Conservation (phyloP, 1,139 yeast genomes). For the Suhomyces wounanorum region DNA sequence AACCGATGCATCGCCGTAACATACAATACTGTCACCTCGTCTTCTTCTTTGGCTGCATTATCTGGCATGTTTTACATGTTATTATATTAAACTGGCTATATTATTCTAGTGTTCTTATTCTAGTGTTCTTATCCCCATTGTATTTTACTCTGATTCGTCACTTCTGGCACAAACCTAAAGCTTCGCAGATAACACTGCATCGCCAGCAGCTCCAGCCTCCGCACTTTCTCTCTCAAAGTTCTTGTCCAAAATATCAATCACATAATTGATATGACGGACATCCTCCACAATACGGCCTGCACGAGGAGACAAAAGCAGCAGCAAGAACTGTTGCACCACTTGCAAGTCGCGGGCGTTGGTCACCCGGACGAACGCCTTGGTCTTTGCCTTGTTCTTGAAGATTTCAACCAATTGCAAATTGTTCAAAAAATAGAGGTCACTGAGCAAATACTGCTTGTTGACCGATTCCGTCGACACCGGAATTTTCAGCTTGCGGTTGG, state of each 20-base stretch:
- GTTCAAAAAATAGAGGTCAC: conserved; percentile 43
- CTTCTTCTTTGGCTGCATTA: too few species aligned
- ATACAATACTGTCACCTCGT: too few species aligned
- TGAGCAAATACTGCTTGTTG: conserved; percentile 47
- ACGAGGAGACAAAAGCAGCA: conserved; percentile 19
- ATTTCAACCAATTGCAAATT: conserved; percentile 39
- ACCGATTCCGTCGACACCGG: conserved; percentile 33
- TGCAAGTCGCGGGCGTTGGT: conserved; percentile 33
- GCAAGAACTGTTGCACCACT: conserved; percentile 31
- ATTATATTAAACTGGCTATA: too few species aligned
- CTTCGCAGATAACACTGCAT: neutral
- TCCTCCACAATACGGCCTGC: conserved; percentile 14
- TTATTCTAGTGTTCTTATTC: too few species aligned
- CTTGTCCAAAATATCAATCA: conserved; percentile 44
- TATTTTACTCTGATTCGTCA: too few species aligned
- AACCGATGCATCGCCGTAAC: too few species aligned
- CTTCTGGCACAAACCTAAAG: neutral
- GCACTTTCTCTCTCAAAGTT: conserved; percentile 23
- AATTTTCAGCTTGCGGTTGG: conserved; percentile 9
- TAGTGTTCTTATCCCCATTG: too few species aligned
- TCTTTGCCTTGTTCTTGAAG: conserved; percentile 46
- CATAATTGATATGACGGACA: conserved; percentile 32
- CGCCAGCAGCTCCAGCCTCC: neutral
- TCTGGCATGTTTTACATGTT: too few species aligned
- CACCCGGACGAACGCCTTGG: conserved; percentile 44